These are phyloP conservation scores for Aureobasidium sp. DNA, from an alignment of 2,329 filamentous ascomycete genomes.

Conservation along the genomic window DNA sequence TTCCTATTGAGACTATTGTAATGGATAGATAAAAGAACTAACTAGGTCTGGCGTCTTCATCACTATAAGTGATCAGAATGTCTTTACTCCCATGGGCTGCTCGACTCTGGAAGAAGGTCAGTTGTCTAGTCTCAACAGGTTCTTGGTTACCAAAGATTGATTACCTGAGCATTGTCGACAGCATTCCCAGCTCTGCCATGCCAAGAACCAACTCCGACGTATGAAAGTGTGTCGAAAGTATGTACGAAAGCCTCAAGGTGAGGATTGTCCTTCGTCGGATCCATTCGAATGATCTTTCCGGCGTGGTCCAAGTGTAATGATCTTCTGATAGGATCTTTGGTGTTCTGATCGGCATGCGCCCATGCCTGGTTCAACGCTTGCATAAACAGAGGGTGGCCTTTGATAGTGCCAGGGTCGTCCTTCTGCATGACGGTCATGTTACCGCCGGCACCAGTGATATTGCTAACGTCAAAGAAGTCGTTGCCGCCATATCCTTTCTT, in stretches of 20 bases:
- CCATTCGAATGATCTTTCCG: slow-evolving; percentile 5
- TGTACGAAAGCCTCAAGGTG: slow-evolving; percentile 32
- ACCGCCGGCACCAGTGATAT: slow-evolving; percentile 36
- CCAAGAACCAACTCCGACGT: neutral
- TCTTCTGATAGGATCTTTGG: neutral
- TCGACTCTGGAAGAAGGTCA: slow-evolving; percentile 32
- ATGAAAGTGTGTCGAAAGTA: neutral
- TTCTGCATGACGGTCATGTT: slow-evolving; percentile 36
- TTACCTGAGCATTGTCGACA: neutral
- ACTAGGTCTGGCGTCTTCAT: slow-evolving; percentile 24
- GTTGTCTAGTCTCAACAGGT: neutral
- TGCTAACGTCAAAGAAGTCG: slow-evolving; percentile 31
- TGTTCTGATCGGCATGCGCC: neutral
- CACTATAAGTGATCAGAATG: slow-evolving; percentile 34
- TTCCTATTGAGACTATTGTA: neutral
- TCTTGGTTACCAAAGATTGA: neutral
- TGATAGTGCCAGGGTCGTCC: slow-evolving; percentile 13
- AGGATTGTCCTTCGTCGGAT: slow-evolving; percentile 31
- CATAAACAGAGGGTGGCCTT: neutral
- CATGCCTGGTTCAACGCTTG: neutral
- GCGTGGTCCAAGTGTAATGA: neutral
- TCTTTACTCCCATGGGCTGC: slow-evolving; percentile 36
- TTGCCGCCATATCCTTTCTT: slow-evolving; percentile 31
- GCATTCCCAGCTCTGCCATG: neutral
- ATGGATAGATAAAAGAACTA: neutral